Base-by-base conservation (phyloP, 768 basidiomycete genomes). In the Hypholoma sublateritium region DNA sequence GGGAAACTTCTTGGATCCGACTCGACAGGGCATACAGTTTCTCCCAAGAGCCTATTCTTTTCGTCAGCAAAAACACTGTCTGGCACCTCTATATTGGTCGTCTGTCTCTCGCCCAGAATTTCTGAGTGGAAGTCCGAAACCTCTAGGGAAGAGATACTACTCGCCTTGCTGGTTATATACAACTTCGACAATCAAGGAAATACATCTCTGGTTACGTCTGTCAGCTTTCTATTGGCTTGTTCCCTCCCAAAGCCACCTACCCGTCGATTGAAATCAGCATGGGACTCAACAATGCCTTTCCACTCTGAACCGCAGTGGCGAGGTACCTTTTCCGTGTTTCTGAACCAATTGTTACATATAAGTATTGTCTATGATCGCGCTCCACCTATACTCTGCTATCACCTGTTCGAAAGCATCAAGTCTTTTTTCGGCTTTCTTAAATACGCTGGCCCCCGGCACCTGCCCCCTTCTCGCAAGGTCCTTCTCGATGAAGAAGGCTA, bases 401-500 rank as follows among this genome's bases (percentile, higher is more conserved):
- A 19, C 25, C 34, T 21, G 17, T 51, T 42, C 16, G 56, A 34
- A 21, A 42, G 46, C 5, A 6, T 35, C 13, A 44, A 17, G 28
- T 62, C 62, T 17, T n/a, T 46, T 16, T 65, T 64, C 22, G 25
- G 49, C 24, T 69, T 69, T 39, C 50, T 69, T 4, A 60, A 63
- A 48, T 64, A 61, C 45, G 39, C 32, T 14, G 62, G 57, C 4
- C 65, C 59, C 4, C 62, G 53, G 43, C 56, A 49, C 16, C 59
- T 69, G 8, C 50, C 45, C 21, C 8, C 56, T 24, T 62, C 64
- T 28, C 63, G 67, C 7, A 50, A 53, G 37, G 44, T 69, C 21
- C 52, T 67, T 21, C 54, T 67, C 7, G 67, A 69, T 34, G 32
- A 59, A 43, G 62, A 65, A 5, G 67, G 62, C 13, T 69, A 62